Evolutionary conservation across 495 filamentous ascomycete genomes (phyloP).

Genomic region (Apodospora peruviana): DNA sequence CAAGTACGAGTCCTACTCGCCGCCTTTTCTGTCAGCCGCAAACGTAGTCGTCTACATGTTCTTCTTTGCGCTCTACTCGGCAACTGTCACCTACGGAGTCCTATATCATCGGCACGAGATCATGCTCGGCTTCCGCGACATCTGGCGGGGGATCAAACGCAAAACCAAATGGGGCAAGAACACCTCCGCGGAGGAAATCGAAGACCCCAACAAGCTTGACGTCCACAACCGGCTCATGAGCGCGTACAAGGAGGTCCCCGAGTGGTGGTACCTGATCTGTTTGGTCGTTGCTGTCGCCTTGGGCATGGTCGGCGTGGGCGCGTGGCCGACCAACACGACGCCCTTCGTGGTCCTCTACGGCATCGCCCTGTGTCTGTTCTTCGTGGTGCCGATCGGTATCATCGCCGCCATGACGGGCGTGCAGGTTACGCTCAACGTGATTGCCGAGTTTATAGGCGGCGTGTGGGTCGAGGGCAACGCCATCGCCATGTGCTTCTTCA

Average conservation of each 20-base stretch:
- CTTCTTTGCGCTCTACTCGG: slow-evolving; percentile 37
- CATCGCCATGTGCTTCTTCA: slow-evolving; percentile 41
- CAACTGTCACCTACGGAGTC: slow-evolving; percentile 29
- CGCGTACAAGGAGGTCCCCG: slow-evolving; percentile 33
- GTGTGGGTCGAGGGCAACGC: slow-evolving; percentile 35
- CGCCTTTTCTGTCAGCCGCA: slow-evolving; percentile 32
- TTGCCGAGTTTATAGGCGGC: slow-evolving; percentile 43
- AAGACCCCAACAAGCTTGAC: slow-evolving; percentile 20
- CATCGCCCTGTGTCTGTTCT: slow-evolving; percentile 35
- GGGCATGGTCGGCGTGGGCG: slow-evolving; percentile 31
- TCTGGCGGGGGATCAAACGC: slow-evolving; percentile 23
- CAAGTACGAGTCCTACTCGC: slow-evolving; percentile 35
- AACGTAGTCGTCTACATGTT: slow-evolving; percentile 31
- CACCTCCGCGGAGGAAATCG: not conserved
- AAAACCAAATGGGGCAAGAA: slow-evolving; percentile 2
- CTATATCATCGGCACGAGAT: slow-evolving; percentile 40
- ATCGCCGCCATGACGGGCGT: slow-evolving; percentile 39
- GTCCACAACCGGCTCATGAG: slow-evolving; percentile 38
- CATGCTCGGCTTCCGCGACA: slow-evolving; percentile 25
- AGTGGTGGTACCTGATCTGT: slow-evolving; percentile 37
- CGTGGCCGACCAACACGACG: slow-evolving; percentile 36
- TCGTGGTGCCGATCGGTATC: slow-evolving; percentile 38
- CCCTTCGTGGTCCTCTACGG: slow-evolving; percentile 38
- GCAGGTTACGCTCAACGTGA: slow-evolving; percentile 36
- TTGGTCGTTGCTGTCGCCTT: slow-evolving; percentile 27